Evolutionary conservation across 257 asterid species (phyloP).

Genomic region (Jacaranda copaia): DNA sequence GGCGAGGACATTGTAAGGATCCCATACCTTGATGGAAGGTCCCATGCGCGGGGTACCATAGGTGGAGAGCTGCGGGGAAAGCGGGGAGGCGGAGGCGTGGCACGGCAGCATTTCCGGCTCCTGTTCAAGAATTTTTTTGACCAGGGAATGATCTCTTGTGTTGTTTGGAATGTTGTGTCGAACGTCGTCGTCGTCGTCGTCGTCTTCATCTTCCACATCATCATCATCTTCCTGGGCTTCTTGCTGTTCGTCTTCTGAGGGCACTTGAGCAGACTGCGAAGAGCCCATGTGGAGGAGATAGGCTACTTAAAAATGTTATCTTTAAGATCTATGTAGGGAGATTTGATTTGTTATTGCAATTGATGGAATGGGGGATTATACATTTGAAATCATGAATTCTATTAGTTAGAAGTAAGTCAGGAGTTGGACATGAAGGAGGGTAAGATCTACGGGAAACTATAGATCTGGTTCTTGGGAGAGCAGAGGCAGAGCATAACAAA

Average conservation of each 20-base stretch:
- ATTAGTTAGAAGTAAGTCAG: not conserved
- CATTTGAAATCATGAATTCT: not conserved
- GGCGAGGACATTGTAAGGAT: constrained; percentile 90
- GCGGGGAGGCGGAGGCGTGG: constrained; percentile 97
- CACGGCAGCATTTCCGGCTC: constrained; percentile 98
- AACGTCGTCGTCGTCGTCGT: constrained; percentile 46
- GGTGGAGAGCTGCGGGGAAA: constrained; percentile 93
- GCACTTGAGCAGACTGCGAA: constrained; percentile 70
- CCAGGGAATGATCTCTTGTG: constrained; percentile 47
- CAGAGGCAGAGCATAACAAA: not conserved
- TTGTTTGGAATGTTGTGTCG: constrained; percentile 38
- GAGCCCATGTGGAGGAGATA: constrained; percentile 65
- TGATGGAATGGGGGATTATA: not conserved
- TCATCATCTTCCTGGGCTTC: constrained; percentile 54
- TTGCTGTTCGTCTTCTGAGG: constrained; percentile 59
- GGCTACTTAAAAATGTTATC: constrained; percentile 26
- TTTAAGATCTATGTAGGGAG: constrained; percentile 30
- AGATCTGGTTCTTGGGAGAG: constrained; percentile 41
- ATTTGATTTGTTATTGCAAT: not conserved
- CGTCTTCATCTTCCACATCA: constrained; percentile 47
- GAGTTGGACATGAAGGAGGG: constrained; percentile 12
- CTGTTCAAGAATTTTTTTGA: constrained; percentile 82
- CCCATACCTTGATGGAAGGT: constrained; percentile 95
- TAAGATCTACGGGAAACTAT: constrained; percentile 30
- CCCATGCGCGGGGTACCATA: constrained; percentile 84